Evolutionary conservation across 331 rosid species (phyloP).

Genomic region (Stylosanthes scabra): DNA sequence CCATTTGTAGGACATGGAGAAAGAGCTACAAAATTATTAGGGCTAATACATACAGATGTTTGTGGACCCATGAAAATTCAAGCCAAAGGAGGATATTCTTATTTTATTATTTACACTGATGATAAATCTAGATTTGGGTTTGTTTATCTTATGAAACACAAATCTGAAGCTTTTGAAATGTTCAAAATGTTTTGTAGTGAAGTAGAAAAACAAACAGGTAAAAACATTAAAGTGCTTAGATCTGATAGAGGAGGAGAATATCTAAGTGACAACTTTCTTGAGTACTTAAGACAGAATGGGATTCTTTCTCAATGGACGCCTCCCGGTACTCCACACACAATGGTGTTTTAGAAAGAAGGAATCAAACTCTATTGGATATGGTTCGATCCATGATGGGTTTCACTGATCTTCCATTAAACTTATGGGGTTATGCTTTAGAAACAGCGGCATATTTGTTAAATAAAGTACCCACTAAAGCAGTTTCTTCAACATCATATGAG

Average conservation of each 20-base stretch:
- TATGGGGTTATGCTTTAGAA: no score
- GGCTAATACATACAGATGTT: background rate
- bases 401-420: no score
- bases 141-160: background rate
- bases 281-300: background rate
- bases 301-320: background rate
- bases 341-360: background rate
- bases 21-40: background rate
- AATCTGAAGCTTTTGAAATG: constrained; percentile 16
- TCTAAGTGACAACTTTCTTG: background rate
- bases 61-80: background rate
- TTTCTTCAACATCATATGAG: no score
- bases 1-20: background rate
- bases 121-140: background rate
- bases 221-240: background rate
- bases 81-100: background rate
- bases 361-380: no score
- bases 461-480: no score
- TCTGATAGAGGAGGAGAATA: constrained; percentile 1
- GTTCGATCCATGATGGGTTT: no score
- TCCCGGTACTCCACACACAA: background rate
- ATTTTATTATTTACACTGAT: background rate
- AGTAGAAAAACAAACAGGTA: background rate
- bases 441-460: no score
- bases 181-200: constrained; percentile 11